Base-by-base conservation (phyloP, 169 alveolate genomes). In the Babesia divergens region DNA sequence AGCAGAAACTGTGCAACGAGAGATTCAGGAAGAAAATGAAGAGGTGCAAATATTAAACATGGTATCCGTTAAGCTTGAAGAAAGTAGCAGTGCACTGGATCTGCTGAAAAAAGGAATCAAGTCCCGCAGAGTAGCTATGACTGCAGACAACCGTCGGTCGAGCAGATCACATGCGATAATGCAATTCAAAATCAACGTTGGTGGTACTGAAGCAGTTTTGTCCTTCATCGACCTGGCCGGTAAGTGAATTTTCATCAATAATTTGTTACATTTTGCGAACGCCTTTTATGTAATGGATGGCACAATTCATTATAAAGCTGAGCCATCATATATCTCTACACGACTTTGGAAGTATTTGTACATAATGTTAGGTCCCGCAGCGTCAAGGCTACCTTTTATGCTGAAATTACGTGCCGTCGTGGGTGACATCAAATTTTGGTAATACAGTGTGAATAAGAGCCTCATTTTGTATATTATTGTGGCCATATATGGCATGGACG, bases 171-270 rank as follows among this genome's bases (percentile, higher is more conserved):
- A 97, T 84, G 99, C 98, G 18, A 86, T 96, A 20, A 89, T 94
- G 64, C 95, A 94, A 75, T 65, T 53, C 35, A 65, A 64, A 47
- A 86, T 82, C 46, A 52, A 53, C 9, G 54, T 58, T 28, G 69
- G 53, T 16, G 35, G 13, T 8, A 46, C 53, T 44, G 6, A 13
- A 22, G 83, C 94, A 11, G 95, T 94, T 76, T 83, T 97, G 50
- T 91, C 97, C 28, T 85, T 97, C 54, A 95, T 97, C 35, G 99
- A 97, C 84, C 91, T 97, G 55, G 99, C 99, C 3, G 92, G 79
- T 58, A 18, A 52, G 34, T 37, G 40, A n/a, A n/a, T n/a, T n/a
- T n/a, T n/a, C n/a, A n/a, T n/a, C n/a, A n/a, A n/a, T n/a, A n/a
- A n/a, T 32, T 14, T 13, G 42, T 51, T 7, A n/a, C 26, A 0